Evolutionary conservation across 2,329 filamentous ascomycete genomes (phyloP).

Genomic region (Fusarium nanum): DNA sequence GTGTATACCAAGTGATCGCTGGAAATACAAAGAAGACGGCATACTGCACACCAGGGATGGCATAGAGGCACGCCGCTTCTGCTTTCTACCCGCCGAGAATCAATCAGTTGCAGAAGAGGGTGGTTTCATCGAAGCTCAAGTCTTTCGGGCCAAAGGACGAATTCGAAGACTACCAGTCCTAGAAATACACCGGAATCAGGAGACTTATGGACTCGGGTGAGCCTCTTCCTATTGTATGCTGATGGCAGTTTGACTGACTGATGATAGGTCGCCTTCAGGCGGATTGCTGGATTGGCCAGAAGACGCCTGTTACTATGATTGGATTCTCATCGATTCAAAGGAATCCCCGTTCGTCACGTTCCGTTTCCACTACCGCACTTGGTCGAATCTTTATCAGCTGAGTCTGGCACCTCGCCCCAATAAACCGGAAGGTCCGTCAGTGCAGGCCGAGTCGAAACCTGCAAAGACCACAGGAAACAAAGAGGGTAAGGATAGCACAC

Average conservation of each 20-base stretch:
- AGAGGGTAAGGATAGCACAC: not conserved
- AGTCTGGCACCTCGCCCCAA: constrained; percentile 57
- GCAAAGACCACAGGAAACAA: not conserved
- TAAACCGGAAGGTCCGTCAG: not conserved
- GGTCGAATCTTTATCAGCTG: constrained; percentile 60
- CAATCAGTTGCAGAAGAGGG: constrained; percentile 62
- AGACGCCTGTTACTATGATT: constrained; percentile 64
- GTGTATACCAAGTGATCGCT: constrained; percentile 60
- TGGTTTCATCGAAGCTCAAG: constrained; percentile 65
- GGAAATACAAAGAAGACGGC: constrained; percentile 54
- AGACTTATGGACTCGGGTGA: constrained; percentile 66
- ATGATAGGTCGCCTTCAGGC: constrained; percentile 62
- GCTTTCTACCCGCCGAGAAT: constrained; percentile 57
- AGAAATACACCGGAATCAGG: constrained; percentile 59
- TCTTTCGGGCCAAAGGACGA: constrained; percentile 64
- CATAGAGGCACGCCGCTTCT: constrained; percentile 63
- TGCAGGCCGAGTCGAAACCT: not conserved
- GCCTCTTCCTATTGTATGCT: constrained; percentile 37
- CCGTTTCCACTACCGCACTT: constrained; percentile 67
- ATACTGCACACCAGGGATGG: constrained; percentile 52
- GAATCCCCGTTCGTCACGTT: constrained; percentile 66
- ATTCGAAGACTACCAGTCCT: constrained; percentile 57
- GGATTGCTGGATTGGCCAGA: constrained; percentile 65
- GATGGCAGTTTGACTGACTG: constrained; percentile 11
- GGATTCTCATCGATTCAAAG: constrained; percentile 62